Evolutionary conservation across 306 rosid genomes (phyloP), one percentile per base, ranked within the genome.

Genomic region (Vigna mungo): DNA sequence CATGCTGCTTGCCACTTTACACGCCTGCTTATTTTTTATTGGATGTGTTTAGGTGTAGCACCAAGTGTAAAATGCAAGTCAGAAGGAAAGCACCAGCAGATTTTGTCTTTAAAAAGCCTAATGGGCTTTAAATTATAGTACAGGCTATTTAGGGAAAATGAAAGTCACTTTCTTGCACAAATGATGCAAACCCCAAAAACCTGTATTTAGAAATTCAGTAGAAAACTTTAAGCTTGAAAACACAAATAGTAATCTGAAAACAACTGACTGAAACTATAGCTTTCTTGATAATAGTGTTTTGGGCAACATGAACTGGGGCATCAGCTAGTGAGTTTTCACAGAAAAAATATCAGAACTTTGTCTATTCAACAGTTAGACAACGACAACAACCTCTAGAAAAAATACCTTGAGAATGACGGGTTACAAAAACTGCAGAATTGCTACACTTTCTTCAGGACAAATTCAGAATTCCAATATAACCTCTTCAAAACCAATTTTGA

Each of bases 1-100:
- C 91, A 84, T 87, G 74, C 83, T 84, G 82, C 90, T 87, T 72
- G 94, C 89, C 47, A 91, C 94, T 81, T 72, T 84, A 83, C 91
- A 92, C 81, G 83, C 90, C 99, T 92, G 87, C 81, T 83, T 78
- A 68, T 59, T 52, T 67, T 47, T 71, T 43, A 37, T 39, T 20
- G 39, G 76, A 18, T 54, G 52, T 39, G 59, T 65, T 84, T 53
- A 69, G 84, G 77, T 30, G 37, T 14, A 27, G 39, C 21, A 23
- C 63, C 34, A 53, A 68, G 63, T 70, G 56, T 64, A 68, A 74
- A 77, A 48, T 43, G 34, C 78, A 54, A 15, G 5, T 56, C 1
- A 43, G 21, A 60, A 46, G 43, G 36, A 52, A 59, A 10, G 67
- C 48, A 55, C 27, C 55, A 72, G 58, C 34, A n/a, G 6, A 4